phyloP scores from a whole-genome alignment of 805 yeast species.

The Ogataea nakhonphanomensis region DNA sequence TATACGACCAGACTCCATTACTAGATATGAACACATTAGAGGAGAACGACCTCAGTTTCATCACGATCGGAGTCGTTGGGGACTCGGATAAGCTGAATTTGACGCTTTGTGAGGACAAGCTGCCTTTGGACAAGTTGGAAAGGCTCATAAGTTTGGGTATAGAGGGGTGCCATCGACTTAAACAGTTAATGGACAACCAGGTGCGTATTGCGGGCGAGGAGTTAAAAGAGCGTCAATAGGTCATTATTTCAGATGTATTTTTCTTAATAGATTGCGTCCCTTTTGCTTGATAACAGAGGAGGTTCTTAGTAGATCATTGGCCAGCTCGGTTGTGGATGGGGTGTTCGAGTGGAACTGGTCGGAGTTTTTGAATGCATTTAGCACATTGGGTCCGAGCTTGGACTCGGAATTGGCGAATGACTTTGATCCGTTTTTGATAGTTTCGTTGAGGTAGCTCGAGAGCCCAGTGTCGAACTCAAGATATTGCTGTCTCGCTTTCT shows the following conservation, averaged over 20 bases:
- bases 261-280: slow-evolving; percentile 25
- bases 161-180: slow-evolving; percentile 79
- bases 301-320: slow-evolving; percentile 39
- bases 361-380: slow-evolving; percentile 65
- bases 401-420: slow-evolving; percentile 18
- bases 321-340: slow-evolving; percentile 34
- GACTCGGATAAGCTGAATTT: slow-evolving; percentile 74
- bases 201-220: slow-evolving; percentile 72
- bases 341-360: slow-evolving; percentile 32
- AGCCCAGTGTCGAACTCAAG: slow-evolving; percentile 52
- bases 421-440: slow-evolving; percentile 16
- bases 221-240: slow-evolving; percentile 25
- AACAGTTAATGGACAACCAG: slow-evolving; percentile 82
- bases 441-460: slow-evolving; percentile 46
- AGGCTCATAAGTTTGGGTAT: slow-evolving; percentile 75
- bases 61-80: slow-evolving; percentile 85
- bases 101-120: slow-evolving; percentile 73
- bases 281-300: slow-evolving; percentile 26
- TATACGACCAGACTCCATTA: slow-evolving; percentile 70
- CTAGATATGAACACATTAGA: slow-evolving; percentile 81
- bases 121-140: slow-evolving; percentile 80
- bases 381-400: slow-evolving; percentile 49
- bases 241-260: slow-evolving; percentile 20
- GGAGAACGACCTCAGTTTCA: slow-evolving; percentile 74
- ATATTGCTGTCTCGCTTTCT: slow-evolving; percentile 42